phyloP scores from a whole-genome alignment of 1,284 basidiomycete genomes.

The Apiotrichum sp. region DNA sequence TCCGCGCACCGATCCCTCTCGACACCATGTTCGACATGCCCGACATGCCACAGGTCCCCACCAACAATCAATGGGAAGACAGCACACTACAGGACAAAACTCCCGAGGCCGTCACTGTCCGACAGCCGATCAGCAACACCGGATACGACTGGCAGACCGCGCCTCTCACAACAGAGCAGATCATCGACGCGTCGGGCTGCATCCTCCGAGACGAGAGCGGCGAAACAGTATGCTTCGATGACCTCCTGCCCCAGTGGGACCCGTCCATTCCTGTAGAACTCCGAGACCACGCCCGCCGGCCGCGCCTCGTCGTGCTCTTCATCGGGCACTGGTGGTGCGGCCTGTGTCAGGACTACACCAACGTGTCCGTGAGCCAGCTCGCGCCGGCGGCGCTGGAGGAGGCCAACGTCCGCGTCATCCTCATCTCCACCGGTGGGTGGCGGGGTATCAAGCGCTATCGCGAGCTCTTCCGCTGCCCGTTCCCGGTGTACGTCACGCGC shows the following conservation, averaged over 20 bases:
- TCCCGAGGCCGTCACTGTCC: too few relatives aligned
- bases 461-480: slow-evolving; percentile 41
- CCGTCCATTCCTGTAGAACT: background rate
- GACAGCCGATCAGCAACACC: too few relatives aligned
- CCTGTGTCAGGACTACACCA: slow-evolving; percentile 45
- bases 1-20: too few relatives aligned
- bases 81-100: too few relatives aligned
- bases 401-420: slow-evolving; percentile 35
- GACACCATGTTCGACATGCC: too few relatives aligned
- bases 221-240: background rate
- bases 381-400: slow-evolving; percentile 34
- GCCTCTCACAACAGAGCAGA: background rate
- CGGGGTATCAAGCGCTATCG: slow-evolving; percentile 43
- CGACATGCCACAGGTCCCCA: too few relatives aligned
- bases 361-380: slow-evolving; percentile 35
- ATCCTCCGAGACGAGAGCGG: background rate
- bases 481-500: slow-evolving; percentile 44
- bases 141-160: background rate
- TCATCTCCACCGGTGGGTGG: slow-evolving; percentile 43
- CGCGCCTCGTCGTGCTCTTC: slow-evolving; percentile 38
- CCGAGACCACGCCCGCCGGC: background rate
- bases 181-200: background rate
- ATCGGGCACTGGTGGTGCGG: slow-evolving; percentile 46
- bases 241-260: background rate
- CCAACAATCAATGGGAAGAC: too few relatives aligned